These are phyloP conservation scores for Magnaporthiopsis rhizophila DNA, from an alignment of 2,329 filamentous ascomycete species.

Conservation along the genomic window DNA sequence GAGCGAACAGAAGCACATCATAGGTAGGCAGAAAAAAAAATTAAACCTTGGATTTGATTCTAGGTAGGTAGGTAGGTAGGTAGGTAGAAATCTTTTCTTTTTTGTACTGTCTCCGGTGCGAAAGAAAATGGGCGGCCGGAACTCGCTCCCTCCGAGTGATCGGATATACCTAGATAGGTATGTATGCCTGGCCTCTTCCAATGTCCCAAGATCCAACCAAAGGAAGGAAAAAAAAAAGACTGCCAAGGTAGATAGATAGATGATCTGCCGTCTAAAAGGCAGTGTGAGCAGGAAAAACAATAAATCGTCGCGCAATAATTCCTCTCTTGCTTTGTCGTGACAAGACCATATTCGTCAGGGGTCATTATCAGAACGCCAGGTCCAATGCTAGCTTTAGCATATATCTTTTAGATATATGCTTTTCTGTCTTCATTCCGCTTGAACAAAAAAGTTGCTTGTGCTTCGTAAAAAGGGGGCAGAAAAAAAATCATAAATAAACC, in stretches of 20 bases:
- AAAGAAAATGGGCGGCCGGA: neutral
- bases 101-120: neutral
- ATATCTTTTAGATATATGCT: neutral
- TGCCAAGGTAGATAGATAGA: neutral
- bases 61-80: too few relatives aligned
- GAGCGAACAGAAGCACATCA: neutral
- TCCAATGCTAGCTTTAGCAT: neutral
- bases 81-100: neutral
- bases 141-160: neutral
- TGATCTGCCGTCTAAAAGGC: neutral
- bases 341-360: neutral
- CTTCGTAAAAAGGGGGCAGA: conserved; percentile 2
- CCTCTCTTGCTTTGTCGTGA: neutral
- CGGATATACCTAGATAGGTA: neutral
- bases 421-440: neutral
- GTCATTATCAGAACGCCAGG: neutral
- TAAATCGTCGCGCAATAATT: neutral
- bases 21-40: neutral
- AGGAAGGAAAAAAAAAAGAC: neutral
- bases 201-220: neutral
- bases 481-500: conserved; percentile 3
- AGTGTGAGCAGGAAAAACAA: neutral
- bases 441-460: neutral
- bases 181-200: neutral
- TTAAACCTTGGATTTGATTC: neutral